Evolutionary conservation across 2,329 filamentous ascomycete genomes (phyloP), one percentile per base, ranked within the genome.

Genomic region (Hypoxylon sp.): DNA sequence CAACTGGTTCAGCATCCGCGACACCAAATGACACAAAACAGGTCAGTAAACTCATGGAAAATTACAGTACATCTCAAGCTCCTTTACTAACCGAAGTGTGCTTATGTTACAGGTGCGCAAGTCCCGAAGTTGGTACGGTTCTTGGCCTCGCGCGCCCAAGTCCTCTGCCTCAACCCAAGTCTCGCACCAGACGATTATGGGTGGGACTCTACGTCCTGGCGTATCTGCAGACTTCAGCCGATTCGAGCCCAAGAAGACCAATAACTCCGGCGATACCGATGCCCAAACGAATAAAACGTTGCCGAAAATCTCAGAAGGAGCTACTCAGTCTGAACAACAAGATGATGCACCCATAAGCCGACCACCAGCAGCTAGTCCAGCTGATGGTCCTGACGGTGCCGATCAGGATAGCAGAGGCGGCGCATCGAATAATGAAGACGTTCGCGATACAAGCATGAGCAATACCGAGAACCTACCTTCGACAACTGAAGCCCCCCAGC

Each of bases 81-180:
- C 30, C 61, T 41, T 19, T 60, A 55, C 65, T 71, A 53, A 69
- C 54, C 1, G 17, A 49, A 44, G 44, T n/a, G 8, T 62, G 39
- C 44, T 19, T 48, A 30, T 55, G 6, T 59, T 47, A 1, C 69
- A 87, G 84, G 75, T 82, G 37, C 81, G 80, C 62, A 86, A 86
- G 71, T 76, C 81, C 7, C 79, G 79, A 49, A 88, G 86, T 73
- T 89, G 87, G 87, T 89, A 89, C 73, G 85, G 85, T 55, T 85
- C 87, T 17, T 88, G 85, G 85, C 84, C 85, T 17, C 79, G 84
- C 63, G 73, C 76, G 32, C 78, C 82, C 28, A 89, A 89, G 71
- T 84, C 87, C 6, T 77, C 80, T 15, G 81, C 87, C 26, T 89
- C 86, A 7, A 88, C 84, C 5, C 85, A 87, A 53, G 78, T 90